Conservation (phyloP, 805 yeast species). For the Kregervanrija fluxuum region DNA sequence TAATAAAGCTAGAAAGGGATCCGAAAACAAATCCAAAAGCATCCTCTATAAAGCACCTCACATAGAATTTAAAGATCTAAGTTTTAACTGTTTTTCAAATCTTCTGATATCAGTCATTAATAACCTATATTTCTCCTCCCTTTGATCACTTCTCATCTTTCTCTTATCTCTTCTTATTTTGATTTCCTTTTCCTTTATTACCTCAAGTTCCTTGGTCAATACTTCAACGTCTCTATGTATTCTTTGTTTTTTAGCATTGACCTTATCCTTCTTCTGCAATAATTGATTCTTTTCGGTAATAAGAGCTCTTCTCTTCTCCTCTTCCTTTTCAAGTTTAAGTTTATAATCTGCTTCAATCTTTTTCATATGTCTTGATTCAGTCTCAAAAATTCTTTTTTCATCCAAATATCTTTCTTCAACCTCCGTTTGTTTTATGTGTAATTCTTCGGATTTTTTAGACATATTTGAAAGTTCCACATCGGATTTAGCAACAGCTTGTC, state of each 20-base stretch:
- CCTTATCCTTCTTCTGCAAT: constrained; percentile 27
- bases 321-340: constrained; percentile 17
- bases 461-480: constrained; percentile 30
- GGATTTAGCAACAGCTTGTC: constrained; percentile 35
- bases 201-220: constrained; percentile 21
- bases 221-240: constrained; percentile 18
- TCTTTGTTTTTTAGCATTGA: constrained; percentile 25
- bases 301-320: constrained; percentile 17
- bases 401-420: constrained; percentile 31
- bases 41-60: background rate
- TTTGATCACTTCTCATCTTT: constrained; percentile 15
- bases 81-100: constrained; percentile 17
- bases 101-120: constrained; percentile 19
- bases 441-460: constrained; percentile 29
- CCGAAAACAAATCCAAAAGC: background rate
- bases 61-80: background rate
- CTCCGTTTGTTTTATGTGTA: constrained; percentile 31
- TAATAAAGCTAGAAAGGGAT: too few relatives aligned
- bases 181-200: constrained; percentile 18
- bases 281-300: constrained; percentile 25
- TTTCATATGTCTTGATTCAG: constrained; percentile 25
- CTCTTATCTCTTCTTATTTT: constrained; percentile 17
- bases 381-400: constrained; percentile 32
- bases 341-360: constrained; percentile 25
- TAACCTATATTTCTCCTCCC: constrained; percentile 19